Base-by-base conservation (phyloP, 176 grass and related monocot species). In the Ensete ventricosum region DNA sequence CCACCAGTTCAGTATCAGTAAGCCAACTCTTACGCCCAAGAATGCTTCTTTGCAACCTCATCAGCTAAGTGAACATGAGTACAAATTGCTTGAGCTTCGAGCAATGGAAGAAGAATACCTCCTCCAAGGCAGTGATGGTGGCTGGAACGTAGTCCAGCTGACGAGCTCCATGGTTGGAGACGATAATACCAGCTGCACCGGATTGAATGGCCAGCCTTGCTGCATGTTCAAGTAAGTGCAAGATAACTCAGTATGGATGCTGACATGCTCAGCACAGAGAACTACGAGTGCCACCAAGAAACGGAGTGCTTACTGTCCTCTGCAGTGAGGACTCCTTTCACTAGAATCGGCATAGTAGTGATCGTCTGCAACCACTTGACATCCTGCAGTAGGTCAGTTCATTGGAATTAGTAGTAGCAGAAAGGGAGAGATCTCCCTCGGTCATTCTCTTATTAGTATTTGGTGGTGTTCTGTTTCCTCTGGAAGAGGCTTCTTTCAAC, bases 281-380 rank as follows among this genome's bases (percentile, higher is more conserved):
- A 76, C 73, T 9, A 19, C 75, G 16, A 19, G 73, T 52, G 23
- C 12, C 68, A 53, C 24, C 9, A 73, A 77, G 62, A 67, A 13
- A 25, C 25, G 27, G 29, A 81, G 21, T 19, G 20, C 73, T 72
- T 91, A 89, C 90, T 58, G 81, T 99, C 95, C 81, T 99, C 95
- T 22, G 79, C 90, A 8, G 95, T 99, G 73, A 99, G 75, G 66
- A 99, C 91, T 64, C 95, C 95, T 84, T 99, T 99, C 14, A 99
- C 95, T 52, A 94, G 77, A 84, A 99, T 99, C 24, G 95, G 95
- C 88, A 99, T 58, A 52, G 88, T 80, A 23, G 95, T 99, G 82
- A 99, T 94, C 26, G 76, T 94, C 86, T 94, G 90, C 72, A 99
- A 80, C 95, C 95, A 94, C 84, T 99, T 94, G 1, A 99, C 88